Base-by-base conservation (phyloP, 2,329 filamentous ascomycete species). In the Stemphylium beticola region DNA sequence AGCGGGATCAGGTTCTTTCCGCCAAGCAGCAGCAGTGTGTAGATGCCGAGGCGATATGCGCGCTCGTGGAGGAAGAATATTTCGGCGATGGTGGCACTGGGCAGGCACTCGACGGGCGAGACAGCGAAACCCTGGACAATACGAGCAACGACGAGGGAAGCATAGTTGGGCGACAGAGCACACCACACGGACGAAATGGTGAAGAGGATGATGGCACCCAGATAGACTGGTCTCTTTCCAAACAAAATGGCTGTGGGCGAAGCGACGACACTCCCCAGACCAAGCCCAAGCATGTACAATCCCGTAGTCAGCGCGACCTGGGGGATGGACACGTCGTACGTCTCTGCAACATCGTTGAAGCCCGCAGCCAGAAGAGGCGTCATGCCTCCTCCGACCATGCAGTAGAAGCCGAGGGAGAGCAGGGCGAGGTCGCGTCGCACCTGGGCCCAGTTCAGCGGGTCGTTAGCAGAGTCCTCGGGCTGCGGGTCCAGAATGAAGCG, bases 41-140 rank as follows among this genome's bases (percentile, higher is more conserved):
- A 98, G 20, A 98, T 92, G 9, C 95, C 95, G 39, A 98, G 86
- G 4, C 93, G 88, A 72, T 93, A 98, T 0, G 93, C 93, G 57
- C 93, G 84, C 77, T 98, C 93, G 67, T 98, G 93, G 17, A 98
- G 81, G 70, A 96, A 97, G 79, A 93, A 98, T 56, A 98, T 97
- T 75, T 98, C 93, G 3, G 93, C 92, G 67, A 98, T 93, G 0
- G 92, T 96, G 14, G 93, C 93, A 4, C 92, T 96, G 0, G 93
- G 93, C 26, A 98, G 82, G 68, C 92, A 96, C 74, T 98, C 93
- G 8, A 96, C 91, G 0, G 92, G 92, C 61, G 91, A 95, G 43
- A 97, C 88, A 0, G 92, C 89, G 9, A 97, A 81, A 3, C 93
- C 95, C 74, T 96, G 91, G 57, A 97, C 89, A 42, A 98, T 87